A percentile compares a stretch with the other conserved stretches of the same genome.
These are phyloP conservation scores for Starmerella bacillaris DNA, from an alignment of 805 yeast genomes.

Conservation along the genomic window DNA sequence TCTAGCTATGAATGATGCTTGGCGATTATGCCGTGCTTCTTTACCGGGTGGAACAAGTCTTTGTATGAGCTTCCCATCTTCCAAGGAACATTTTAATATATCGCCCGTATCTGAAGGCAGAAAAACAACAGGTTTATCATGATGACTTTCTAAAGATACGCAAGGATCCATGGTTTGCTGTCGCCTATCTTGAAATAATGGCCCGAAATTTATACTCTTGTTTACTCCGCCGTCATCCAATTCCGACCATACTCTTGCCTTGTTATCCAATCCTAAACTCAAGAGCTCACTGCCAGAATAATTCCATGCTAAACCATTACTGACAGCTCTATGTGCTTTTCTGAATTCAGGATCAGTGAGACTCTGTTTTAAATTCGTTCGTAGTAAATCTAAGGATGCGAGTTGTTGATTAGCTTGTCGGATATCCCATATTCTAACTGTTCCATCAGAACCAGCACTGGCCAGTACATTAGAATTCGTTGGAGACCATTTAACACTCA, in stretches of 20 bases:
- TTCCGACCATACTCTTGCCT: slow-evolving; percentile 62
- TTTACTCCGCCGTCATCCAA: slow-evolving; percentile 34
- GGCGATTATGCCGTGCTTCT: slow-evolving; percentile 24
- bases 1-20: slow-evolving; percentile 34
- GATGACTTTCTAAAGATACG: slow-evolving; percentile 22
- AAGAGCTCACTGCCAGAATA: slow-evolving; percentile 43
- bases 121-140: slow-evolving; percentile 26
- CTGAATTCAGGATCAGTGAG: slow-evolving; percentile 20
- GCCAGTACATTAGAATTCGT: slow-evolving; percentile 41
- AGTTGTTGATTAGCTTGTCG: slow-evolving; percentile 49
- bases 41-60: slow-evolving; percentile 28
- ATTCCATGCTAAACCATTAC: slow-evolving; percentile 66
- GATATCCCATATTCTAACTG: slow-evolving; percentile 71
- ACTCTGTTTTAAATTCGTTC: slow-evolving; percentile 24
- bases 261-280: slow-evolving; percentile 66
- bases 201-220: slow-evolving; percentile 58
- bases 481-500: slow-evolving; percentile 63
- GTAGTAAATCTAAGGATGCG: slow-evolving; percentile 40
- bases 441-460: slow-evolving; percentile 69
- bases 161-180: slow-evolving; percentile 40
- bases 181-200: slow-evolving; percentile 48
- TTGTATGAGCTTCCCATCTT: slow-evolving; percentile 45
- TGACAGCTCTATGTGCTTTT: slow-evolving; percentile 60
- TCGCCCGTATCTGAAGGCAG: slow-evolving; percentile 67
- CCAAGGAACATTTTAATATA: slow-evolving; percentile 36